Conservation (phyloP, 148 eudicot species). For the Rhododendron ferrugineum region DNA sequence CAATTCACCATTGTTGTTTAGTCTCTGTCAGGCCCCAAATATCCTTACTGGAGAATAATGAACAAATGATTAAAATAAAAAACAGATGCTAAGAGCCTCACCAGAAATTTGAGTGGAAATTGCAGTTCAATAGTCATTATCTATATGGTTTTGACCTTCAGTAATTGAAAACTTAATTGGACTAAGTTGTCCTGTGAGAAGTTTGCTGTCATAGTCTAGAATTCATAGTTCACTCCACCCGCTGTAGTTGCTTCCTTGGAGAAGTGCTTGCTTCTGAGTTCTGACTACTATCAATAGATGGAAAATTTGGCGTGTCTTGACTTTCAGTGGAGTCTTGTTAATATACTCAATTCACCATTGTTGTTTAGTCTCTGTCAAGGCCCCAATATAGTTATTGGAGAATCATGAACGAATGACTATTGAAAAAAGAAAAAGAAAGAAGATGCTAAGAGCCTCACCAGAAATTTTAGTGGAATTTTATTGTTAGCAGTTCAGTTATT, state of each 20-base stretch:
- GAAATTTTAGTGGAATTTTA: background rate
- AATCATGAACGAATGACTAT: background rate
- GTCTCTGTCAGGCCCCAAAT: background rate
- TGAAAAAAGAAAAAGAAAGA: background rate
- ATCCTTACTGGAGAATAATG: background rate
- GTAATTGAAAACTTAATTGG: background rate
- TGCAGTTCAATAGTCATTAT: background rate
- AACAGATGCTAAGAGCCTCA: background rate
- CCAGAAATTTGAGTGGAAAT: background rate
- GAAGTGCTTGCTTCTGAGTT: background rate
- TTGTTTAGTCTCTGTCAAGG: background rate
- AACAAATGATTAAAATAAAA: background rate
- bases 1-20: background rate
- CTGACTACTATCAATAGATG: background rate
- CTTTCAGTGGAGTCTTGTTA: background rate
- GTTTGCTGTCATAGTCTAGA: background rate
- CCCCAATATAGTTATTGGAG: background rate
- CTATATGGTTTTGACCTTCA: background rate
- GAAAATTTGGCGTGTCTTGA: background rate
- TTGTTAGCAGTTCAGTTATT: background rate
- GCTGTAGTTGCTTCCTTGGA: conserved; percentile 1
- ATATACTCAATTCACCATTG: background rate
- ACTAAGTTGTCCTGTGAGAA: background rate
- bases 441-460: background rate
- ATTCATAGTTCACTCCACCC: background rate